A percentile compares a stretch with the other conserved stretches of the same genome.
These are phyloP conservation scores for Pseudogymnoascus sp. DNA, from an alignment of 2,329 filamentous ascomycete species.

Conservation along the genomic window DNA sequence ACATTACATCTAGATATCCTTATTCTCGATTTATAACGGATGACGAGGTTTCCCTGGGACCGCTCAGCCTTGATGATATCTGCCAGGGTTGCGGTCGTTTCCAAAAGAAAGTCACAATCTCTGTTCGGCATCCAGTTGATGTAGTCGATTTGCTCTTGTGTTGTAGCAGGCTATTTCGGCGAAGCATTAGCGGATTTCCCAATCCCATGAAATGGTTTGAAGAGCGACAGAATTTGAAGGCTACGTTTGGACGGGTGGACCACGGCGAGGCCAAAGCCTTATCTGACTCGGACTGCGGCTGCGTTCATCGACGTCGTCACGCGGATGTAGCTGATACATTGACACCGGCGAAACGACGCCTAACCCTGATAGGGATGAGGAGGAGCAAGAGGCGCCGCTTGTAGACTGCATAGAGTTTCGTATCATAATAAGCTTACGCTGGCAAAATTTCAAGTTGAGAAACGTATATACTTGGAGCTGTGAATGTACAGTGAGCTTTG, in stretches of 20 bases:
- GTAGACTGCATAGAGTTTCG: background rate
- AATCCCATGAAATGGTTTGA: constrained; percentile 18
- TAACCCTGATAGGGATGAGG: background rate
- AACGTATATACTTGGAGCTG: background rate
- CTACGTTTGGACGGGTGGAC: constrained; percentile 16
- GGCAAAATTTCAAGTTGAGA: no score
- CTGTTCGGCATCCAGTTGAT: constrained; percentile 15
- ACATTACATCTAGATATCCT: constrained; percentile 11
- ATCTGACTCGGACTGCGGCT: background rate
- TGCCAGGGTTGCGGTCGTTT: constrained; percentile 17
- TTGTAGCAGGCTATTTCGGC: constrained; percentile 14
- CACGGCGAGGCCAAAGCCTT: constrained; percentile 7
- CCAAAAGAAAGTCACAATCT: constrained; percentile 16
- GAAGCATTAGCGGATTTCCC: constrained; percentile 19
- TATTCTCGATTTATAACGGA: constrained; percentile 12
- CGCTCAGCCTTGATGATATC: constrained; percentile 8
- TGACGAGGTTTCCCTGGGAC: constrained; percentile 11
- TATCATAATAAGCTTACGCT: background rate
- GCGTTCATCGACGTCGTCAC: background rate
- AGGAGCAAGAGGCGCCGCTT: background rate
- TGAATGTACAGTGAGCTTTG: background rate
- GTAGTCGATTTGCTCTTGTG: constrained; percentile 14
- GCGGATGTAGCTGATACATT: background rate
- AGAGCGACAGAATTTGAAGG: constrained; percentile 15
- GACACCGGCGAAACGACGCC: background rate